Evolutionary conservation across 257 asterid species (phyloP).

Genomic region (Salvia rosmarinus): DNA sequence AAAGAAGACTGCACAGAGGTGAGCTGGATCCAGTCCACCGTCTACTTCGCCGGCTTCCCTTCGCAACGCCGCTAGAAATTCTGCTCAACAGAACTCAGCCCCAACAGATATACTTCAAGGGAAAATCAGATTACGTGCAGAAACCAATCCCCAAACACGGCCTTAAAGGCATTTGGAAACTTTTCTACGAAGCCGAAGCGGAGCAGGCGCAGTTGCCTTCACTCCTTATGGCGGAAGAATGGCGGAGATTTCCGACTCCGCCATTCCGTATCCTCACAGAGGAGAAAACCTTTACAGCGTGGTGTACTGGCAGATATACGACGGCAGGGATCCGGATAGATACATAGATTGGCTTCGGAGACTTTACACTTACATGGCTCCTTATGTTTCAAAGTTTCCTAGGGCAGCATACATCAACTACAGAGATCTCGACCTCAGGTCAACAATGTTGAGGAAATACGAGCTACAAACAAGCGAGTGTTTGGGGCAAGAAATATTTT

Average conservation of each 20-base stretch:
- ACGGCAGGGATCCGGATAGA: too few species aligned
- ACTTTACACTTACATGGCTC: conserved; percentile 20
- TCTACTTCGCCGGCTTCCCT: neutral
- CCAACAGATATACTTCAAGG: neutral
- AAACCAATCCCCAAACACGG: conserved; percentile 21
- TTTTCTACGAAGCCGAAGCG: neutral
- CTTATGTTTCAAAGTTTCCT: conserved; percentile 22
- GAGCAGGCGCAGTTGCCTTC: neutral
- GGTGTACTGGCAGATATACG: too few species aligned
- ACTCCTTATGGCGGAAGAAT: conserved; percentile 21
- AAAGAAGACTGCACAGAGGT: conserved; percentile 38
- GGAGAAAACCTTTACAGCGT: too few species aligned
- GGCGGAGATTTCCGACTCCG: conserved; percentile 28
- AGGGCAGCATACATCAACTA: conserved; percentile 29
- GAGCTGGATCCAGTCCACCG: conserved; percentile 39
- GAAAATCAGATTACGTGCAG: conserved; percentile 34
- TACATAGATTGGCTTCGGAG: too few species aligned
- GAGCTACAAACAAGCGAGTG: conserved; percentile 28
- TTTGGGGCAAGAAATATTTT: conserved; percentile 35
- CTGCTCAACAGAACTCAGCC: conserved; percentile 4
- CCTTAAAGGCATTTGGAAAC: neutral
- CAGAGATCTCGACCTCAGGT: conserved; percentile 36
- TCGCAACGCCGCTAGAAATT: neutral
- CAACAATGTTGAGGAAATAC: conserved; percentile 17
- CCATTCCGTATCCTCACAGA: conserved; percentile 43